Conservation (phyloP, 345 rosid genomes). For the Citrus hindsii region DNA sequence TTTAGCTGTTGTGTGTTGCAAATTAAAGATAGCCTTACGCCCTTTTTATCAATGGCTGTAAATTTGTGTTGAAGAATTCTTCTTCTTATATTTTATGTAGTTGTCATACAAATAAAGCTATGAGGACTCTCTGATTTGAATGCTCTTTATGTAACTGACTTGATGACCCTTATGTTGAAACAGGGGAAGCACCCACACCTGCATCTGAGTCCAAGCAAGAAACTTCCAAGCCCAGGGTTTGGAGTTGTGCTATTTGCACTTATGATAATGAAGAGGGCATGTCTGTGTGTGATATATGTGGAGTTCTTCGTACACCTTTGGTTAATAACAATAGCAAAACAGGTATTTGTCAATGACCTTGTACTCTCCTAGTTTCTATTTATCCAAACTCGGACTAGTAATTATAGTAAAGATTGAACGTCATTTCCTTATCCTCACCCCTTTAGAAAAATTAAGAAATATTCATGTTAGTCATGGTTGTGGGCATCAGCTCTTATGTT, state of each 20-base stretch:
- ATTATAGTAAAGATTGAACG: neutral
- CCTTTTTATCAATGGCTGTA: neutral
- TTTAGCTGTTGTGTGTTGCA: too few species aligned
- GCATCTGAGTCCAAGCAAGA: slow-evolving; percentile 33
- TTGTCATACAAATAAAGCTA: neutral
- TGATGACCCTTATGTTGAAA: slow-evolving; percentile 3
- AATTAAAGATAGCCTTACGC: too few species aligned
- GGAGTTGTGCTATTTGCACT: slow-evolving; percentile 90
- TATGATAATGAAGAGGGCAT: slow-evolving; percentile 76
- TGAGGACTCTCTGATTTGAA: neutral
- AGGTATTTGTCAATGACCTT: slow-evolving; percentile 35
- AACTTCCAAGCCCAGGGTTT: slow-evolving; percentile 23
- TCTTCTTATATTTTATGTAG: neutral
- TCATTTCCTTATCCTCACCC: neutral
- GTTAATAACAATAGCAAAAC: slow-evolving; percentile 35
- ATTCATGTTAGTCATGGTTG: slow-evolving; percentile 1
- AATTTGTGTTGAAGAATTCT: neutral
- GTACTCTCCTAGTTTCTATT: neutral
- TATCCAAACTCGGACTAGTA: neutral
- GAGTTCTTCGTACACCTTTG: slow-evolving; percentile 67
- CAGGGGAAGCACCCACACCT: slow-evolving; percentile 35
- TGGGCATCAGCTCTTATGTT: neutral
- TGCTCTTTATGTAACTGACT: neutral
- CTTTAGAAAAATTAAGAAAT: slow-evolving; percentile 9
- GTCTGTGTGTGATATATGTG: slow-evolving; percentile 87